phyloP scores from a whole-genome alignment of 805 yeast genomes.

The Maudiozyma turicensis region DNA sequence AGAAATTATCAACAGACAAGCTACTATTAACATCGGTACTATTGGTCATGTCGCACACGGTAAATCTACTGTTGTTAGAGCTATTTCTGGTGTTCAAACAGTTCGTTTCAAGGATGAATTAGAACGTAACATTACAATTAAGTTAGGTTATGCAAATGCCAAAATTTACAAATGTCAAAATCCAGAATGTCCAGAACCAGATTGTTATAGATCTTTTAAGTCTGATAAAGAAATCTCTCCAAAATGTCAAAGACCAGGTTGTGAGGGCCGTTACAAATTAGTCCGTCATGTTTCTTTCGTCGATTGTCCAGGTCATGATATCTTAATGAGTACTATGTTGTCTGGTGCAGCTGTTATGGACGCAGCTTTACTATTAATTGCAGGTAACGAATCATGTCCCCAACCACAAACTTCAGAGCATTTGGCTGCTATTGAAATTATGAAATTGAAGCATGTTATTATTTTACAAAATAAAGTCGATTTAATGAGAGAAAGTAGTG shows the following conservation, averaged over 20 bases:
- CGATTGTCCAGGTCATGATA: slow-evolving; percentile 99
- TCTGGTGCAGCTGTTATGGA: slow-evolving; percentile 99
- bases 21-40: slow-evolving; percentile 96
- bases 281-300: slow-evolving; percentile 97
- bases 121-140: slow-evolving; percentile 97
- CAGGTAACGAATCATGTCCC: slow-evolving; percentile 98
- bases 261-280: slow-evolving; percentile 79
- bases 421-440: slow-evolving; percentile 97
- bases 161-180: slow-evolving; percentile 91
- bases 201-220: slow-evolving; percentile 87
- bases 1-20: slow-evolving; percentile 96
- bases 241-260: slow-evolving; percentile 79
- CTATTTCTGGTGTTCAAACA: slow-evolving; percentile 97
- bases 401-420: slow-evolving; percentile 99
- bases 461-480: slow-evolving; percentile 97
- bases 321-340: slow-evolving; percentile 99
- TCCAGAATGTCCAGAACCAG: slow-evolving; percentile 83
- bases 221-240: slow-evolving; percentile 94
- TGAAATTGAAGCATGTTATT: slow-evolving; percentile 94
- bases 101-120: slow-evolving; percentile 98
- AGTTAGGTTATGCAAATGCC: slow-evolving; percentile 97
- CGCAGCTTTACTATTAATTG: slow-evolving; percentile 91
- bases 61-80: slow-evolving; percentile 86
- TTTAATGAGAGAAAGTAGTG: slow-evolving; percentile 94
- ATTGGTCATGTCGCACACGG: slow-evolving; percentile 97